Evolutionary conservation across 2,329 filamentous ascomycete species (phyloP), one percentile per base, ranked within the genome.

Genomic region (Colletotrichum trifolii): DNA sequence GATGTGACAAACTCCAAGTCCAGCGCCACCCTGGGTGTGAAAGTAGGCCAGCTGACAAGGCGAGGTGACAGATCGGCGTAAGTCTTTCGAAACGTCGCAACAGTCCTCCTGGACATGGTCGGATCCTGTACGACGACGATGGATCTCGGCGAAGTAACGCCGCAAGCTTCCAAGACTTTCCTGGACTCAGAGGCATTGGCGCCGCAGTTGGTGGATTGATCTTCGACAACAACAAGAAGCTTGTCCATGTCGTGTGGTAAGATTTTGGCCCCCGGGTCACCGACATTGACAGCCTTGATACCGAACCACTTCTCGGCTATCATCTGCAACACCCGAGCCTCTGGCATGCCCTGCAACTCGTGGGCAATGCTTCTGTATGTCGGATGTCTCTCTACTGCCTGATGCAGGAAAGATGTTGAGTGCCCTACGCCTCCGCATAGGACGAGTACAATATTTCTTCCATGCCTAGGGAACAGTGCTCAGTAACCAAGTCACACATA

Each of bases 361-460:
- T 69, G 40, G 2, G 68, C 53, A 5, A 82, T 67, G 5, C 15
- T 33, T 8, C 61, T 33, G 33, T 74, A 78, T 6, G 57, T 70
- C 9, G 72, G 69, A 64, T 79, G 74, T 2, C 65, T 63, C 7
- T 70, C 71, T 2, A 83, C 73, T 4, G 80, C 77, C 4, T 77
- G 73, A 64, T 81, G 82, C 6, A 83, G 72, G 13, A 76, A 74
- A 11, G 73, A 62, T 6, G 81, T 83, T 1, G 79, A 81, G 67
- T 83, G 81, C 3, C 81, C 80, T 25, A 80, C 77, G 8, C 81
- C 81, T 15, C 80, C 81, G 49, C 78, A 81, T 1, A 82, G 70
- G 1, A 82, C 76, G 3, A 82, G 62, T 2, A 67, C 53, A 2
- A 55, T 46, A 17, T 64, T 66, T 45, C 55, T 64, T 2, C 42